Conservation (phyloP, 192 early-diverging fungal species). For the Backusella liffmaniae region DNA sequence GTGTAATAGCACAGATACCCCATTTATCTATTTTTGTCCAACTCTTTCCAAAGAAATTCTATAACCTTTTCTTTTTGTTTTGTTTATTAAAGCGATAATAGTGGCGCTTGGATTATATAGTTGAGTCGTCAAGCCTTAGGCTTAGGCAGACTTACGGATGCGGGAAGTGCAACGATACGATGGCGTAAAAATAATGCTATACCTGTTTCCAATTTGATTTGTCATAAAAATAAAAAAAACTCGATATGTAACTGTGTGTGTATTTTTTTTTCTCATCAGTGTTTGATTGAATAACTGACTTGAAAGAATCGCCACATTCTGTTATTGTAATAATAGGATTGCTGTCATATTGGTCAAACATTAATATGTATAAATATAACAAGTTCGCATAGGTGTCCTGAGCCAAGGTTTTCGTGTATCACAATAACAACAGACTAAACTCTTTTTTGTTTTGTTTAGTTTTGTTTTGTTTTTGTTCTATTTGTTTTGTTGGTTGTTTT, state of each 20-base stretch:
- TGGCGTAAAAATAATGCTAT: neutral
- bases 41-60: neutral
- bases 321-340: neutral
- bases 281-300: neutral
- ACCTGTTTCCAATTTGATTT: neutral
- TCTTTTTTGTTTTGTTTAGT: neutral
- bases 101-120: neutral
- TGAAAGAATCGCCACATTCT: neutral
- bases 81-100: neutral
- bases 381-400: neutral
- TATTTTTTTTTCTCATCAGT: neutral
- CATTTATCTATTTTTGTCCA: neutral
- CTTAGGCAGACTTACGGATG: neutral
- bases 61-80: neutral
- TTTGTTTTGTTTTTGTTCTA: neutral
- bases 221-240: neutral
- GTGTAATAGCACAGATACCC: neutral
- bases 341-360: slow-evolving; percentile 9
- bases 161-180: neutral
- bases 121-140: neutral
- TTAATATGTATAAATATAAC: slow-evolving; percentile 2
- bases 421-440: neutral
- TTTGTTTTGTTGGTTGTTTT: neutral
- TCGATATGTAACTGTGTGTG: neutral
- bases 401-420: neutral